Base-by-base conservation (phyloP, 139 green algal species). In the Micractinium conductrix region DNA sequence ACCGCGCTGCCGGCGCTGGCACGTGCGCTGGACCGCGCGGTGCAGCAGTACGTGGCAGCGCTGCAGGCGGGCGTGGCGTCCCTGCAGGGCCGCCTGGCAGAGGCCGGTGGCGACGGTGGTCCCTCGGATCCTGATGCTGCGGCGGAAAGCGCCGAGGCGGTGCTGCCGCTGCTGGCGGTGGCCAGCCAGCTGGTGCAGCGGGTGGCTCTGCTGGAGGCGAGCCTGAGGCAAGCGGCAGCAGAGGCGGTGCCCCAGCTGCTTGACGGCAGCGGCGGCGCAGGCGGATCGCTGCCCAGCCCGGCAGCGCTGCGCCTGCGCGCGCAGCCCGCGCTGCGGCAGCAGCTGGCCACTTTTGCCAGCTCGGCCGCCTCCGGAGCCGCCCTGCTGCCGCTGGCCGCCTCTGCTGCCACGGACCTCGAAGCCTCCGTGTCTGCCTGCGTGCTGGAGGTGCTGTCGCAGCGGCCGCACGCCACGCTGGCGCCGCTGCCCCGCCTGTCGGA, bases 1-100 rank as follows among this genome's bases (percentile, higher is more conserved):
- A 94, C 88, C 2, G 91, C 92, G 87, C 70, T 96, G 73, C 93
- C 88, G 10, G 74, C 85, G 21, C 89, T 97, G 73, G 69, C 92
- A 24, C 40, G 37, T 3, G 80, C 88, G 3, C 60, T 95, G n/a
- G 94, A 97, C 79, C 74, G 85, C 16, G 71, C 71, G 3, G 53
- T 93, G 37, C 62, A 87, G 44, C 80, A 88, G 40, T 95, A 91
- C 53, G 63, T 92, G 4, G 30, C 9, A 6, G 45, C 63, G 1
- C 9, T 91, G 9, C 78, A 88, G 84, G 79, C 74, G 38, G 60
- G 60, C 6, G 60, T 74, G 16, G 68, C 33, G 1, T 28, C 26
- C 48, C 10, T 89, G 58, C 63, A 72, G 26, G 45, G 14, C 10
- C 30, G 30, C 68, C 42, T 83, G 72, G 62, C 44, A 44, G 67